phyloP scores from a whole-genome alignment of 2,329 filamentous ascomycete genomes.

The Cryphonectria parasitica region DNA sequence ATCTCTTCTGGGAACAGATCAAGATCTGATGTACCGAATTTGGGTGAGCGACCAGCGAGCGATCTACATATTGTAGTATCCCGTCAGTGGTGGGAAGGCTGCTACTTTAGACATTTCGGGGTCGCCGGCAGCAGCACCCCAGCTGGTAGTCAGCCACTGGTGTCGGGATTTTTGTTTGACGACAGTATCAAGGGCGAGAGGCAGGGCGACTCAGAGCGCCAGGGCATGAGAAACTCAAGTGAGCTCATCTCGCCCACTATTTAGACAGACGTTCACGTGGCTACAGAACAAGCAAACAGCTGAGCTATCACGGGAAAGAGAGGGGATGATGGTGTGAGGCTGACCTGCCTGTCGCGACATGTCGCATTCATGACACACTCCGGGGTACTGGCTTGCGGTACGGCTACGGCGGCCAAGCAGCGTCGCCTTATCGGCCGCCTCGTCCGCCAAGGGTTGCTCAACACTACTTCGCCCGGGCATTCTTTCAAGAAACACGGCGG shows the following conservation, averaged over 20 bases:
- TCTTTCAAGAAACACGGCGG: background rate
- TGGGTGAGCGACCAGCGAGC: background rate
- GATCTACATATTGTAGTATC: background rate
- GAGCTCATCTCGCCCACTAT: background rate
- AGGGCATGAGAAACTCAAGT: background rate
- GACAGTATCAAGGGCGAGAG: background rate
- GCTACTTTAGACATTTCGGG: conserved; percentile 4
- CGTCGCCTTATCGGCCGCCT: conserved; percentile 7
- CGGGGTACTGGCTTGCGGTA: background rate
- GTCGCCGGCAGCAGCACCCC: conserved; percentile 5
- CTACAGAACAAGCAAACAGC: background rate
- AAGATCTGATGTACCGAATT: conserved; percentile 1
- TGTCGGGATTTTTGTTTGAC: background rate
- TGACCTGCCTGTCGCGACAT: background rate
- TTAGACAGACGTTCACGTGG: background rate
- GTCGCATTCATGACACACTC: background rate
- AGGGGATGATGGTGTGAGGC: background rate
- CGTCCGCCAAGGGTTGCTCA: conserved; percentile 8
- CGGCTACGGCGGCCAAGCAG: conserved; percentile 1
- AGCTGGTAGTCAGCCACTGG: background rate
- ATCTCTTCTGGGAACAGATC: background rate
- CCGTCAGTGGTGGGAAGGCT: background rate
- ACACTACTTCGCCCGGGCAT: background rate
- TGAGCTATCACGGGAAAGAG: background rate
- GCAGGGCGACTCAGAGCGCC: background rate